Conservation (phyloP, 176 grass and related monocot species). For the Oryza officinalis region DNA sequence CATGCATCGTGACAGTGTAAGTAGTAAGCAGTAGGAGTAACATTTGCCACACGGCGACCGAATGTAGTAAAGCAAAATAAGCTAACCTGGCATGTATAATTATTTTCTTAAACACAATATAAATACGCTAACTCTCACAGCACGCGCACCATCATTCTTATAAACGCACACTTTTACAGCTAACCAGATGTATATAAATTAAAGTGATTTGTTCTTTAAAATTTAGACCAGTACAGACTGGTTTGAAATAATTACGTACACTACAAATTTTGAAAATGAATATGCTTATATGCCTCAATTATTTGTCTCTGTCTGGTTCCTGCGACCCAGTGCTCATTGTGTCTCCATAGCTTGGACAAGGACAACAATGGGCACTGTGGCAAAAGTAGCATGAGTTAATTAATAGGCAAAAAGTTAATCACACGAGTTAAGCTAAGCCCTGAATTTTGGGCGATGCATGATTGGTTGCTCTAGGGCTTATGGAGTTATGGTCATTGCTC, state of each 20-base stretch:
- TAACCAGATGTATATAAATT: too few relatives aligned
- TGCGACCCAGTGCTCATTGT: neutral
- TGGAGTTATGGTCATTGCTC: neutral
- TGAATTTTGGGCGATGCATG: constrained; percentile 6
- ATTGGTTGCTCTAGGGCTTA: constrained; percentile 21
- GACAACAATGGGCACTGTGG: neutral
- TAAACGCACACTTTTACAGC: too few relatives aligned
- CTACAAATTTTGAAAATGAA: neutral
- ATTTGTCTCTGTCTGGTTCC: neutral
- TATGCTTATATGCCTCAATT: neutral
- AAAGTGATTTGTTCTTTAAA: neutral
- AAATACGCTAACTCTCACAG: too few relatives aligned
- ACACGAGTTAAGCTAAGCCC: neutral
- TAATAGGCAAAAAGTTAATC: constrained; percentile 11
- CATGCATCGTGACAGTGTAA: too few relatives aligned
- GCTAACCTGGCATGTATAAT: too few relatives aligned
- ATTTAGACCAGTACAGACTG: neutral
- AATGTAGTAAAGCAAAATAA: too few relatives aligned
- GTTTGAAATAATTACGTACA: neutral
- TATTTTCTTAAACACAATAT: too few relatives aligned
- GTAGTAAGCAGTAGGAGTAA: too few relatives aligned
- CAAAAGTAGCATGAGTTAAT: constrained; percentile 7
- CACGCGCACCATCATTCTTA: too few relatives aligned
- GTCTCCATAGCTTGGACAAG: constrained; percentile 25
- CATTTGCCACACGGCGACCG: too few relatives aligned